phyloP scores from a whole-genome alignment of 2,329 filamentous ascomycete genomes.

The Arthrinium phaeospermum region DNA sequence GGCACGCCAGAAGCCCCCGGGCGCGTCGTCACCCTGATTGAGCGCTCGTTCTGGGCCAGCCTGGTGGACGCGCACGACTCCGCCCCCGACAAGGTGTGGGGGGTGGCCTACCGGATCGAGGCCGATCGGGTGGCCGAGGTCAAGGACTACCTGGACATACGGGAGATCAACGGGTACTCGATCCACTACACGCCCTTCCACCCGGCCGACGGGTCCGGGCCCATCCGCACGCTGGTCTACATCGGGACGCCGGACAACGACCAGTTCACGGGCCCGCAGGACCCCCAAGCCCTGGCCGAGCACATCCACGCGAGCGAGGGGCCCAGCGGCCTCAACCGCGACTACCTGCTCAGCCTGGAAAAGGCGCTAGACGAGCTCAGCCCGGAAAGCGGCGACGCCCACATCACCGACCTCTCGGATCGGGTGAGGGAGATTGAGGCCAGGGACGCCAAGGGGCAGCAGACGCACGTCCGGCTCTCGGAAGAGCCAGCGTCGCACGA shows the following conservation, averaged over 20 bases:
- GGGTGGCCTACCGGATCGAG: slow-evolving; percentile 86
- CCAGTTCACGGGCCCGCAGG: slow-evolving; percentile 87
- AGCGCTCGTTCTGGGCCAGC: slow-evolving; percentile 80
- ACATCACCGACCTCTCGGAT: slow-evolving; percentile 81
- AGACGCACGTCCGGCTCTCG: not conserved
- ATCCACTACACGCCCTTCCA: slow-evolving; percentile 91
- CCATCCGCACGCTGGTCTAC: slow-evolving; percentile 75
- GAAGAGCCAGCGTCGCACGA: slow-evolving; percentile 36
- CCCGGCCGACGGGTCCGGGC: slow-evolving; percentile 46
- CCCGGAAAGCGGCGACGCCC: slow-evolving; percentile 78
- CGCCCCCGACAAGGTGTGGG: slow-evolving; percentile 78
- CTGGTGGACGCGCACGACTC: slow-evolving; percentile 71
- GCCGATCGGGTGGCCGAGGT: slow-evolving; percentile 77
- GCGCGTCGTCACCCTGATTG: slow-evolving; percentile 91
- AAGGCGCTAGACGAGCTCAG: slow-evolving; percentile 74
- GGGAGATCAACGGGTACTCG: slow-evolving; percentile 96
- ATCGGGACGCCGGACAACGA: slow-evolving; percentile 93
- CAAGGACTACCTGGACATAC: slow-evolving; percentile 88
- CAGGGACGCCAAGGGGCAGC: slow-evolving; percentile 20
- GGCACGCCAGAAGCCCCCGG: slow-evolving; percentile 88
- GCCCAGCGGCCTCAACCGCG: slow-evolving; percentile 86
- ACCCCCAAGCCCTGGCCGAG: slow-evolving; percentile 76
- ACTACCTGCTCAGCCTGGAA: slow-evolving; percentile 87
- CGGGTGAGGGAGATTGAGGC: slow-evolving; percentile 70
- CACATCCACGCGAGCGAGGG: slow-evolving; percentile 80